Evolutionary conservation across 352 stramenopile species (phyloP), one percentile per base, ranked within the genome.

Genomic region (Phytophthora multivora): DNA sequence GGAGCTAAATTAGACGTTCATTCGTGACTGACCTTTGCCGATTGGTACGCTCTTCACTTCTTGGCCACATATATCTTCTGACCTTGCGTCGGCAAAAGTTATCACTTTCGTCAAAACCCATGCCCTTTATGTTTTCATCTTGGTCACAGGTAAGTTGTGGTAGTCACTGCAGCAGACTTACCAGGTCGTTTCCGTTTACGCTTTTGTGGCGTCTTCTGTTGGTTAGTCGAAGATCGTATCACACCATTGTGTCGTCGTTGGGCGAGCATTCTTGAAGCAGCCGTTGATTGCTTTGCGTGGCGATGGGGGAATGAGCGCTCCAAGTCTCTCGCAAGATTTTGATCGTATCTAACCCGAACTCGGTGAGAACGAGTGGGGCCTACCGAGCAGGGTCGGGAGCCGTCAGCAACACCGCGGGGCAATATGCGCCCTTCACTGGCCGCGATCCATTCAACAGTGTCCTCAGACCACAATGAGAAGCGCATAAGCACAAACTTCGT

Each of bases 401-500:
- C 82, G 26, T 80, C 69, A 9, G 80, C 79, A 3, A 91, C 83
- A 18, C 88, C 86, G 19, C 77, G 77, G 9, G 88, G 88, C 26
- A 96, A 70, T 30, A 96, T 59, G 5, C 88, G 86, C 1, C 79
- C 88, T 59, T 93, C 85, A 8, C 65, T 75, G 2, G 84, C 71
- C 2, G 73, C 67, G 16, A 93, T 79, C 88, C 88, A 96, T 72
- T 95, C 86, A 13, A 77, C 71, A 0, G 65, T 69, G 28, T 83
- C 76, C 8, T 79, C 62, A 30, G 75, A 75, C 76, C 83, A 92
- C 21, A 84, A 41, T n/a, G 77, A 78, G 35, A 88, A 77, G 12
- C 76, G 84, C 50, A 96, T 58, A 33, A 86, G 63, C 28, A 93
- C 69, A 63, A 88, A 90, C 54, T 86, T 94, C 13, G 79, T 26